Base-by-base conservation (phyloP, 2,329 filamentous ascomycete species). In the Tolypocladium sp. region DNA sequence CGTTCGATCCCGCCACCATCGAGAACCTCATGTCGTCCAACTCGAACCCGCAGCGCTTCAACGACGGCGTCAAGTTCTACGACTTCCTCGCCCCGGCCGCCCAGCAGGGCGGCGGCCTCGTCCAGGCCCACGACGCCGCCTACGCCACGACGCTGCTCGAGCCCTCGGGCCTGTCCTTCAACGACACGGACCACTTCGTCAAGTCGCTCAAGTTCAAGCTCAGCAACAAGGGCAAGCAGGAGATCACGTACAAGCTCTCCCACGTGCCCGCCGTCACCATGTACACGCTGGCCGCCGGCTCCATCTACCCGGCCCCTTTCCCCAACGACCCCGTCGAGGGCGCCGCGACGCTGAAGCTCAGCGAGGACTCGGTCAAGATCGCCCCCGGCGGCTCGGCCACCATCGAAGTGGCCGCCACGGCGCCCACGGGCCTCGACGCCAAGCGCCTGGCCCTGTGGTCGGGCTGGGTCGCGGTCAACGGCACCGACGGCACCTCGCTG, bases 101-200 rank as follows among this genome's bases (percentile, higher is more conserved):
- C 3, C 85, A 88, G 66, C 82, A 86, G 64, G 85, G 85, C 13
- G 80, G 72, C 35, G 85, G 85, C 42, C 72, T 87, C 15, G 72
- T 88, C 55, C 82, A 85, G 63, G 84, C 82, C 4, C 80, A 81
- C 62, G 81, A 85, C 59, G 82, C 83, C 4, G 81, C 84, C 7
- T 77, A 81, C 63, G 74, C 80, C 20, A 82, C 76, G 2, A 79
- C 79, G 2, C 66, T 82, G 15, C 72, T 87, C 25, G 79, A 78
- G 64, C 78, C 76, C 12, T 81, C 81, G n/a, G 82, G 79, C 68
- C 70, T 88, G 17, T 78, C 82, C 4, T 86, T 87, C 72, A 87
- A 88, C 67, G 85, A 88, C 68, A 85, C 83, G 0, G 81, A 82
- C 63, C 68, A 87, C 73, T 79, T 85, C 62, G 68, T 69, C 53